phyloP scores from a whole-genome alignment of 2,329 filamentous ascomycete genomes.

The Myriosclerotinia curreyana region DNA sequence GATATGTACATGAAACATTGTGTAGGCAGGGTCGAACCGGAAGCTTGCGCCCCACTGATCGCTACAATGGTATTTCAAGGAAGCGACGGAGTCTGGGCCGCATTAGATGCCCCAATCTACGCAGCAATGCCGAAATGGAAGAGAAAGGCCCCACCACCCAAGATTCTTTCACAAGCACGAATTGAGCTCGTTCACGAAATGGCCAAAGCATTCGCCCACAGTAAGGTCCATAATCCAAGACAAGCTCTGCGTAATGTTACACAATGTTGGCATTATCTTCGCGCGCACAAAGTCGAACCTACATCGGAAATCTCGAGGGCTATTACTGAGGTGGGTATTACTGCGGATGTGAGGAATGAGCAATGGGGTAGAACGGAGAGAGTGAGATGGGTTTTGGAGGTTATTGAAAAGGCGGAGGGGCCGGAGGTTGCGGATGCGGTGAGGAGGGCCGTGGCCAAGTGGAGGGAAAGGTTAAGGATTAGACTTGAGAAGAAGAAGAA shows the following conservation, averaged over 20 bases:
- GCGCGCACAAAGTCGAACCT: constrained; percentile 27
- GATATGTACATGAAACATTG: constrained; percentile 18
- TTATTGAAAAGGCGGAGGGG: constrained; percentile 33
- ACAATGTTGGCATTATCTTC: constrained; percentile 33
- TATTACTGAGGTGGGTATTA: constrained; percentile 30
- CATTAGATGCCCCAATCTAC: constrained; percentile 27
- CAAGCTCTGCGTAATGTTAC: constrained; percentile 34
- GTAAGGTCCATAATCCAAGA: constrained; percentile 22
- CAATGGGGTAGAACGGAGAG: constrained; percentile 29
- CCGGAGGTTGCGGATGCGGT: constrained; percentile 31
- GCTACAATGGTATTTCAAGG: constrained; percentile 29
- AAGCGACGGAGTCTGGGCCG: constrained; percentile 28
- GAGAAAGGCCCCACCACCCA: constrained; percentile 6
- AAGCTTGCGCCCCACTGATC: constrained; percentile 27
- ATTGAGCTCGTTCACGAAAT: constrained; percentile 31
- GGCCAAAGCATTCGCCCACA: constrained; percentile 34
- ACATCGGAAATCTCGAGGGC: constrained; percentile 29
- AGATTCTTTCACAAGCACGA: constrained; percentile 24
- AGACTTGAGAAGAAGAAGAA: neutral
- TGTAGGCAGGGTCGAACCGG: constrained; percentile 20
- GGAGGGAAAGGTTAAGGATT: constrained; percentile 23
- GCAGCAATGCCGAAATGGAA: constrained; percentile 10
- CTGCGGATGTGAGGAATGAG: constrained; percentile 26
- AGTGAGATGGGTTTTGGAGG: constrained; percentile 29
- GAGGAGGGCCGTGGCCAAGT: constrained; percentile 26